These are phyloP conservation scores for Kodamaea sp. DNA, from an alignment of 1,139 yeast species.

Conservation along the genomic window DNA sequence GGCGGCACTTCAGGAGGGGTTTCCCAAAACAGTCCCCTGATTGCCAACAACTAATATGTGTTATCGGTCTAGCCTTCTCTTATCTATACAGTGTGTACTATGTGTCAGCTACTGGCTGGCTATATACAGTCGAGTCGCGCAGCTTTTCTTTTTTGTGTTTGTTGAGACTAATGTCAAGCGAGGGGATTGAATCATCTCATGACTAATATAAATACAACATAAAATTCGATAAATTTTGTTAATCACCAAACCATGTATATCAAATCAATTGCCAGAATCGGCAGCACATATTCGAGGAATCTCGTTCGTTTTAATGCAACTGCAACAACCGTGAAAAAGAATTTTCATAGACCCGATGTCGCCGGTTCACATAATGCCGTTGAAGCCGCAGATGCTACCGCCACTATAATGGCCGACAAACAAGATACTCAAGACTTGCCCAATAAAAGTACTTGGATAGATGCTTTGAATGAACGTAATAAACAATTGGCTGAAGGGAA, in stretches of 20 bases:
- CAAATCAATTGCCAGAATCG: neutral
- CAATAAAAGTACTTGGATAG: slow-evolving; percentile 77
- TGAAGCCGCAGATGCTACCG: slow-evolving; percentile 67
- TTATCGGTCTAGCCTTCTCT: too few relatives aligned
- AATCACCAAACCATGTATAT: neutral
- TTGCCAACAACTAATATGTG: too few relatives aligned
- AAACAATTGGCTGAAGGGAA: slow-evolving; percentile 68
- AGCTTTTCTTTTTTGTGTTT: neutral
- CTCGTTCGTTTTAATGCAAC: neutral
- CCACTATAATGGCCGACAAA: slow-evolving; percentile 57
- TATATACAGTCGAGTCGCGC: too few relatives aligned
- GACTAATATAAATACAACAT: neutral
- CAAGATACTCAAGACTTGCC: slow-evolving; percentile 35
- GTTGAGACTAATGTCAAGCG: neutral
- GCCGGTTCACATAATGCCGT: slow-evolving; percentile 44
- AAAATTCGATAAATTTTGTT: neutral
- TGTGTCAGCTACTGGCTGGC: too few relatives aligned
- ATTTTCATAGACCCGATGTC: slow-evolving; percentile 35
- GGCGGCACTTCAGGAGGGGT: too few relatives aligned
- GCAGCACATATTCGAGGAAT: neutral
- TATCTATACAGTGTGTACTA: too few relatives aligned
- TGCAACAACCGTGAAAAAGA: slow-evolving; percentile 3
- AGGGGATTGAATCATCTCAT: neutral
- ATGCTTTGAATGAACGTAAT: slow-evolving; percentile 73
- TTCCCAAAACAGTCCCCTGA: too few relatives aligned